A percentile compares a stretch with the other conserved stretches of the same genome.
These are phyloP conservation scores for Coccinonectria pachysandricola DNA, from an alignment of 2,329 filamentous ascomycete genomes.

Conservation along the genomic window DNA sequence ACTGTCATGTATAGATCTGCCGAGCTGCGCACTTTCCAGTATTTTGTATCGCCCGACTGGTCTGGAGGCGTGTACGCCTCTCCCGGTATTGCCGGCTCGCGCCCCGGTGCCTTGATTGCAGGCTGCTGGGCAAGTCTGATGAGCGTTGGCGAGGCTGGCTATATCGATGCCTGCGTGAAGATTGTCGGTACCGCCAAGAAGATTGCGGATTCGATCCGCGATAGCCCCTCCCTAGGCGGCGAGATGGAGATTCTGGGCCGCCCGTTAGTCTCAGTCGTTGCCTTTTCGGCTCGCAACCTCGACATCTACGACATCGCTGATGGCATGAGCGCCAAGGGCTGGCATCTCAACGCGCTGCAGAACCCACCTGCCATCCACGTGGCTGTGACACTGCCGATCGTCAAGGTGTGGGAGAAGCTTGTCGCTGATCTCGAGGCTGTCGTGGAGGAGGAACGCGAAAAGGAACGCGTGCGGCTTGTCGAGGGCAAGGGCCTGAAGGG, in stretches of 20 bases:
- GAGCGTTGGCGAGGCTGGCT: conserved; percentile 77
- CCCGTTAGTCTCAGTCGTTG: conserved; percentile 81
- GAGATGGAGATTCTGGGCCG: conserved; percentile 75
- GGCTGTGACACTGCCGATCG: conserved; percentile 81
- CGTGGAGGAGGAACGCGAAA: conserved; percentile 65
- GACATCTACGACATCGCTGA: conserved; percentile 94
- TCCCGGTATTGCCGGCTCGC: conserved; percentile 80
- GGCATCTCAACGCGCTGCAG: conserved; percentile 94
- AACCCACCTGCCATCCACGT: conserved; percentile 87
- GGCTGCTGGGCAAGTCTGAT: conserved; percentile 93
- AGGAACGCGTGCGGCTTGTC: conserved; percentile 61
- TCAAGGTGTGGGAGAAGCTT: conserved; percentile 69
- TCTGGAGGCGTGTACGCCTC: conserved; percentile 92
- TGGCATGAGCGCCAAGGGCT: conserved; percentile 71
- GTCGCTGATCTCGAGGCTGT: conserved; percentile 60
- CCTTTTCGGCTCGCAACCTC: conserved; percentile 74
- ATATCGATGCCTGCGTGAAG: conserved; percentile 73
- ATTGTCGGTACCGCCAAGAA: conserved; percentile 84
- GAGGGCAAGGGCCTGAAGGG: conserved; percentile 58
- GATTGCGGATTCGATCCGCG: conserved; percentile 63
- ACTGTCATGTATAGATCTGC: conserved; percentile 82
- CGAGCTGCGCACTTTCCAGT: conserved; percentile 75
- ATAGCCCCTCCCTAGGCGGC: conserved; percentile 54
- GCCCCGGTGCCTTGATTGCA: conserved; percentile 87
- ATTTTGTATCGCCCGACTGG: conserved; percentile 95